A percentile compares a stretch with the other conserved stretches of the same genome.
Evolutionary conservation across 805 yeast species (phyloP).

Genomic region (Yarrowia hollandica): DNA sequence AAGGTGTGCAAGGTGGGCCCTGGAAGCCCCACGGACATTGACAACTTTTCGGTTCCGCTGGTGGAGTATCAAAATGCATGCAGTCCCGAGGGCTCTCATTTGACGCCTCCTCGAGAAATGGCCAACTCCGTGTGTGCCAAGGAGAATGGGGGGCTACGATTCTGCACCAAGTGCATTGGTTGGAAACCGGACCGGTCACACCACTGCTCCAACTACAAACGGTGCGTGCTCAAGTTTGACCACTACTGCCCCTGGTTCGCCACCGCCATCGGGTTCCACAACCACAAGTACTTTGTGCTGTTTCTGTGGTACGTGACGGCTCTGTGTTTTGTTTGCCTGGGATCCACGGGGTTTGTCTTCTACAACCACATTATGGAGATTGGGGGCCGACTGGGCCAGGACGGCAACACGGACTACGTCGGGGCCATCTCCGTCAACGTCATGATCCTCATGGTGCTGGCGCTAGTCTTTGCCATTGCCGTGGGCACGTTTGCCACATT

Average conservation of each 20-base stretch:
- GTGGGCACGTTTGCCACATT: slow-evolving; percentile 58
- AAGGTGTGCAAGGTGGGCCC: slow-evolving; percentile 15
- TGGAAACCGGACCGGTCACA: slow-evolving; percentile 50
- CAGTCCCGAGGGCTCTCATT: not conserved
- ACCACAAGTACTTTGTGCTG: slow-evolving; percentile 79
- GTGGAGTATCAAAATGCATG: slow-evolving; percentile 20
- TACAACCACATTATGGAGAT: slow-evolving; percentile 34
- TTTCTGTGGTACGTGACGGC: slow-evolving; percentile 58
- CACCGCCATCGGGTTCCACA: slow-evolving; percentile 76
- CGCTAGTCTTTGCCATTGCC: slow-evolving; percentile 56
- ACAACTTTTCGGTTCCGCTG: slow-evolving; percentile 3
- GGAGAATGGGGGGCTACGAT: slow-evolving; percentile 45
- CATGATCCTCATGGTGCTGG: slow-evolving; percentile 58
- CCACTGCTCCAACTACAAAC: slow-evolving; percentile 45
- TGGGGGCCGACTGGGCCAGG: not conserved
- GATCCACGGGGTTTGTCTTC: slow-evolving; percentile 32
- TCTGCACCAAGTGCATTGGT: slow-evolving; percentile 45
- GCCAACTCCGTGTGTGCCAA: slow-evolving; percentile 38
- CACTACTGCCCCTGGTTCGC: slow-evolving; percentile 91
- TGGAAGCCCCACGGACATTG: slow-evolving; percentile 11
- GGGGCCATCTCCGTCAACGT: slow-evolving; percentile 55
- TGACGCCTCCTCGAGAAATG: slow-evolving; percentile 21
- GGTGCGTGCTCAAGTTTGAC: slow-evolving; percentile 54
- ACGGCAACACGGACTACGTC: slow-evolving; percentile 36
- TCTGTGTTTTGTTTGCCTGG: slow-evolving; percentile 48